A percentile compares a stretch with the other conserved stretches of the same genome.
phyloP scores from a whole-genome alignment of 768 basidiomycete genomes.

The Trametopsis cervina region DNA sequence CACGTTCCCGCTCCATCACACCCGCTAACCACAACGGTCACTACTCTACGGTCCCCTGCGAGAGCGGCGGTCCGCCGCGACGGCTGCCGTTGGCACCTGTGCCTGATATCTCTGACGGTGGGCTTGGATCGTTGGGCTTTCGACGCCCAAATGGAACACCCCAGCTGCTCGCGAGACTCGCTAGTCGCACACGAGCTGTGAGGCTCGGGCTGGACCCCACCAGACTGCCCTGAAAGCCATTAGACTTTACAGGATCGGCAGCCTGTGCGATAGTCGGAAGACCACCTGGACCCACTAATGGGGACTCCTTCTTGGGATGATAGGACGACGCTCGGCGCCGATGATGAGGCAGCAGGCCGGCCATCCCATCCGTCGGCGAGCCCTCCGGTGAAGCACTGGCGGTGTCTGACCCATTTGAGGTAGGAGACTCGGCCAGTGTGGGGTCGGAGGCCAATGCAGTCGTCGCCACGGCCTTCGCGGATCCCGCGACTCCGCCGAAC shows the following conservation, averaged over 20 bases:
- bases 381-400: conserved; percentile 49
- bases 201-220: conserved; percentile 1
- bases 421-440: conserved; percentile 37
- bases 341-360: conserved; percentile 30
- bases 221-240: neutral
- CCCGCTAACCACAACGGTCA: neutral
- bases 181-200: conserved; percentile 23
- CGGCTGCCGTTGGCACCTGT: neutral
- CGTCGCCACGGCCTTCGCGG: conserved; percentile 57
- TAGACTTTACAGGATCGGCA: conserved; percentile 9
- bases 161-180: conserved; percentile 43
- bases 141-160: conserved; percentile 58
- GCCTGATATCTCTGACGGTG: too few relatives aligned
- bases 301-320: conserved; percentile 45
- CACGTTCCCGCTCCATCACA: neutral
- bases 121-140: too few relatives aligned
- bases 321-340: conserved; percentile 58
- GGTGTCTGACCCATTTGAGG: conserved; percentile 25
- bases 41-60: neutral
- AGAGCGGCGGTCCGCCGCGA: neutral
- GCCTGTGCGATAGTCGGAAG: conserved; percentile 22
- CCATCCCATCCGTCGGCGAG: conserved; percentile 56
- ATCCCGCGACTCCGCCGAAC: conserved; percentile 40
- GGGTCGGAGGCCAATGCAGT: conserved; percentile 55
- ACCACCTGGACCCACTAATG: conserved; percentile 29